phyloP scores from a whole-genome alignment of 768 basidiomycete species.

The Rossbeevera mucosa region DNA sequence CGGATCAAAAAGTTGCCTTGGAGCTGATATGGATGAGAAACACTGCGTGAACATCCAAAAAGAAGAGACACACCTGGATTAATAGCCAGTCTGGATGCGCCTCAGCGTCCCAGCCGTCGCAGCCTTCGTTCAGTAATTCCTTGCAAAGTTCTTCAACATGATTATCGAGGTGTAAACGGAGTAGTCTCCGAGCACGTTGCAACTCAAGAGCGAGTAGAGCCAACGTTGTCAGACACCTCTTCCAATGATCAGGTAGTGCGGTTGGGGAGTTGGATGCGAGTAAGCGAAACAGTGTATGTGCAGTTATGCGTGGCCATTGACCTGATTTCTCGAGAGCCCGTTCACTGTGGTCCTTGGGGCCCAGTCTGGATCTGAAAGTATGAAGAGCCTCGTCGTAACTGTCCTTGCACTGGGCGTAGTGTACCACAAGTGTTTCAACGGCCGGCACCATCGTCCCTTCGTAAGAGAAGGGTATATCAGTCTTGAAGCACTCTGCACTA shows the following conservation, averaged over 20 bases:
- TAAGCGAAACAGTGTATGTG: slow-evolving; percentile 26
- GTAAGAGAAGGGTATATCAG: not conserved
- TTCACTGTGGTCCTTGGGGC: slow-evolving; percentile 12
- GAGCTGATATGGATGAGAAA: slow-evolving; percentile 29
- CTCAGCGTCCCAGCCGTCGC: slow-evolving; percentile 12
- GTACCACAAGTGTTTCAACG: not conserved
- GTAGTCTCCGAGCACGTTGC: slow-evolving; percentile 37
- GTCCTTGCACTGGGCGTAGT: slow-evolving; percentile 9
- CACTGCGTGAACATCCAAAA: not conserved
- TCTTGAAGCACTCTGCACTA: slow-evolving; percentile 15
- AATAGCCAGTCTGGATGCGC: slow-evolving; percentile 40
- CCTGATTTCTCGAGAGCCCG: slow-evolving; percentile 17
- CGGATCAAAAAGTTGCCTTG: slow-evolving; percentile 43
- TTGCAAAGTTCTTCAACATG: slow-evolving; percentile 30
- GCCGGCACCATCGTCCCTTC: not conserved
- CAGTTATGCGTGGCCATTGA: slow-evolving; percentile 38
- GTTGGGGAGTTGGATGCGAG: slow-evolving; percentile 25
- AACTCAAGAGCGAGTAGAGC: slow-evolving; percentile 28
- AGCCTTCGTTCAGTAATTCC: slow-evolving; percentile 26
- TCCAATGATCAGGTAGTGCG: slow-evolving; percentile 27
- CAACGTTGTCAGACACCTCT: slow-evolving; percentile 25
- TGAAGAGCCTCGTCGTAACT: not conserved
- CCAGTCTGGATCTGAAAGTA: slow-evolving; percentile 7
- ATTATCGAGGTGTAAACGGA: slow-evolving; percentile 18
- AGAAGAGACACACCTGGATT: slow-evolving; percentile 34